Evolutionary conservation across 2,329 filamentous ascomycete genomes (phyloP), one percentile per base, ranked within the genome.

Genomic region (Penicillium sp.): DNA sequence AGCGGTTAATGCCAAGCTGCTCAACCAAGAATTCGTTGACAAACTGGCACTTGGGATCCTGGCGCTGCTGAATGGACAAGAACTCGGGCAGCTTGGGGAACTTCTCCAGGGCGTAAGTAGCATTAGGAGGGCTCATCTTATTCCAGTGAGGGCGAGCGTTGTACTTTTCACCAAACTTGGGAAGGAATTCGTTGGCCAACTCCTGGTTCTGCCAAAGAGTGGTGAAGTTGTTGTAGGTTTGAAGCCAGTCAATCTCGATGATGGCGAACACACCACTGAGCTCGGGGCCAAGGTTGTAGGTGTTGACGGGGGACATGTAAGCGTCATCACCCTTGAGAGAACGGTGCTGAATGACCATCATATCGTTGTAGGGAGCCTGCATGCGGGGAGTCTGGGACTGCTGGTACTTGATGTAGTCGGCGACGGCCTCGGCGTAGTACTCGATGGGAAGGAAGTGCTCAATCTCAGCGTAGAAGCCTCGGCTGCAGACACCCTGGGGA

Each of bases 1-100:
- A 37, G 8, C 35, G 35, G 11, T 37, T 20, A 30, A 30, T 37
- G 3, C 35, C 35, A 29, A 37, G 26, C 3, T 15, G 8, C 20
- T 30, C 11, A 4, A 16, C 17, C 35, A 37, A 29, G 23, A 28
- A 36, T 10, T 25, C 25, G 27, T 37, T 29, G 27, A 37, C 26
- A 15, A 37, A 37, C 18, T 37, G 35, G 27, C 26, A 37, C n/a
- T 37, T 13, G 6, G 35, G 35, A 15, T 37, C 35, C 25, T 19
- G 29, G 5, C 26, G 11, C 35, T 37, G 15, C 25, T 37, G 35
- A 20, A 30, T 30, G 3, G 19, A 17, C 10, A 37, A 17, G 16
- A 25, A 37, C 14, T 37, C 26, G 25, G 19, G 15, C 16, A 37
- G 13, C 16, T 28, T 36, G 21, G 33, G 33, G 25, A 14, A 36